Conservation (phyloP, 805 yeast genomes). For the Metschnikowia vanudenii region DNA sequence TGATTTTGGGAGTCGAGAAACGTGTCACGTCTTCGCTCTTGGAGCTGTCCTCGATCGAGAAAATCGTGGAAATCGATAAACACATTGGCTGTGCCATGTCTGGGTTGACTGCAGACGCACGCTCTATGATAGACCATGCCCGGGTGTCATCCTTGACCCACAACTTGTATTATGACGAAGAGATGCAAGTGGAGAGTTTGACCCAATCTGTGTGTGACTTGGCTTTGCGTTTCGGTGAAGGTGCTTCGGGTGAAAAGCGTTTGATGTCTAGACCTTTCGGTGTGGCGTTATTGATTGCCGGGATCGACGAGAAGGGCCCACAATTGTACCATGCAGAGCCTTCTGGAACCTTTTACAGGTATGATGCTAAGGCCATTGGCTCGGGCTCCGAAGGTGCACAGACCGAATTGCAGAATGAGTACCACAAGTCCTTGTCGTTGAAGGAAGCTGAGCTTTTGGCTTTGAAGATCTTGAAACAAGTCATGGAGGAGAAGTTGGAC, state of each 20-base stretch:
- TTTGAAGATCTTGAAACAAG: constrained; percentile 89
- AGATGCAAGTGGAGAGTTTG: constrained; percentile 85
- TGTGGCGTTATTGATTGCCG: constrained; percentile 94
- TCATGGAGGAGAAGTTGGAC: constrained; percentile 98
- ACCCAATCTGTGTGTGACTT: constrained; percentile 97
- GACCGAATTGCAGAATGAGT: constrained; percentile 94
- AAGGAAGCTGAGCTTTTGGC: constrained; percentile 90
- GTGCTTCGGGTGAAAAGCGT: constrained; percentile 93
- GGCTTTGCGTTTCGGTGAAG: constrained; percentile 95
- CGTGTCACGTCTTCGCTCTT: constrained; percentile 89
- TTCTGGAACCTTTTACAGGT: constrained; percentile 94
- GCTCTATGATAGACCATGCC: constrained; percentile 98
- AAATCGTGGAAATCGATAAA: constrained; percentile 88
- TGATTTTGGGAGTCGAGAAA: constrained; percentile 93
- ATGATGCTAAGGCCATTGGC: constrained; percentile 98
- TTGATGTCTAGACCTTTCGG: constrained; percentile 98
- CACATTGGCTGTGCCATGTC: constrained; percentile 99
- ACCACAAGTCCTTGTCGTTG: constrained; percentile 86
- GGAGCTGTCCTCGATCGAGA: constrained; percentile 92
- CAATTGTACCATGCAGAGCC: constrained; percentile 99
- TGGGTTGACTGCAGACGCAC: constrained; percentile 97
- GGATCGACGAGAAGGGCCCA: constrained; percentile 93
- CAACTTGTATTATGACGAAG: constrained; percentile 85
- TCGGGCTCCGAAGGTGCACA: constrained; percentile 99
- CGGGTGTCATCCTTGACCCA: constrained; percentile 87